Evolutionary conservation across 208 protist genomes (phyloP).

Genomic region (Jaenimonas drosophilae): DNA sequence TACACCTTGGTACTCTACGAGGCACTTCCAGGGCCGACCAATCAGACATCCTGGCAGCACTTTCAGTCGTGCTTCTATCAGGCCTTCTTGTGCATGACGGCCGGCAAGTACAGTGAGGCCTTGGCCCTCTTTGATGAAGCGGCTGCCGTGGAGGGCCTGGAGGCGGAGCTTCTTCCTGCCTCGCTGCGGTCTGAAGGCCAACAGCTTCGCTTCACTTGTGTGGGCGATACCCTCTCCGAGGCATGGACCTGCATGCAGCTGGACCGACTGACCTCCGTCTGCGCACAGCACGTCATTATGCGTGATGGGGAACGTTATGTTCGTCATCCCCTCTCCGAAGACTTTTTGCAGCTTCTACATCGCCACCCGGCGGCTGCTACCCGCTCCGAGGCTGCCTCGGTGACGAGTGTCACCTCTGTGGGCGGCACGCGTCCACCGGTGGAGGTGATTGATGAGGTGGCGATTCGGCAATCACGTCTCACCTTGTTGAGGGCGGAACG

Average conservation of each 20-base stretch:
- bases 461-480: too few relatives aligned
- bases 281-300: background rate
- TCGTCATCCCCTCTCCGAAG: background rate
- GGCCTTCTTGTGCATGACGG: conserved; percentile 11
- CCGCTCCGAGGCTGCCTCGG: too few relatives aligned
- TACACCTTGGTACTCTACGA: conserved; percentile 16
- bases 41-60: conserved; percentile 6
- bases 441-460: too few relatives aligned
- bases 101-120: conserved; percentile 11
- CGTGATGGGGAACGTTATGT: background rate
- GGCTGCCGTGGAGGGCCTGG: background rate
- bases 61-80: conserved; percentile 5
- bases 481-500: too few relatives aligned
- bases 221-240: too few relatives aligned
- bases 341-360: too few relatives aligned
- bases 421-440: too few relatives aligned
- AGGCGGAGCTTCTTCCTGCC: conserved; percentile 9
- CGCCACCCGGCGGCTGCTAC: too few relatives aligned
- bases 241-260: too few relatives aligned
- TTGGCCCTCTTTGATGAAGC: conserved; percentile 7
- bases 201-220: too few relatives aligned
- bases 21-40: conserved; percentile 5
- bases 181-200: conserved; percentile 5
- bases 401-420: too few relatives aligned
- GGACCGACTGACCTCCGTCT: background rate